Conservation (phyloP, 1,139 yeast species). For the Geotrichum restrictum region DNA sequence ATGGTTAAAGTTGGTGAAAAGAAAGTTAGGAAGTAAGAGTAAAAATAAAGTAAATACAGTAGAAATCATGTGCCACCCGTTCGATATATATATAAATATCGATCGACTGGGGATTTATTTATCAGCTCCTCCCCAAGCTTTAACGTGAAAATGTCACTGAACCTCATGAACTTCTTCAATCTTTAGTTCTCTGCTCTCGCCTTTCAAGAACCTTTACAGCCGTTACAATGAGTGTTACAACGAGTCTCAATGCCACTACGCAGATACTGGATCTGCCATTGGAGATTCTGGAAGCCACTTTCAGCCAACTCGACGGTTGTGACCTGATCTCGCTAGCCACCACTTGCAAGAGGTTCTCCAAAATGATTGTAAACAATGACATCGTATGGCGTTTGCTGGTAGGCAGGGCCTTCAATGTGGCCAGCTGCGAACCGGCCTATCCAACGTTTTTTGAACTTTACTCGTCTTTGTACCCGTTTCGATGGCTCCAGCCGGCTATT, state of each 20-base stretch:
- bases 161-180: too few relatives aligned
- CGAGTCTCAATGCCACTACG: background rate
- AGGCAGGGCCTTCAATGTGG: slow-evolving; percentile 14
- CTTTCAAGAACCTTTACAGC: too few relatives aligned
- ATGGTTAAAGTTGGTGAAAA: background rate
- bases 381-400: slow-evolving; percentile 27
- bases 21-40: background rate
- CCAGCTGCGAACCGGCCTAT: slow-evolving; percentile 25
- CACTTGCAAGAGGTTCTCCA: slow-evolving; percentile 25
- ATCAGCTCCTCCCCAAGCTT: too few relatives aligned
- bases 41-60: background rate
- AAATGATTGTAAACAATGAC: slow-evolving; percentile 23
- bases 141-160: background rate
- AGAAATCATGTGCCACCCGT: too few relatives aligned
- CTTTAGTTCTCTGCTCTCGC: too few relatives aligned
- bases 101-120: too few relatives aligned
- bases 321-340: slow-evolving; percentile 26
- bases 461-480: slow-evolving; percentile 16
- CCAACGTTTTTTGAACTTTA: slow-evolving; percentile 23
- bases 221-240: background rate
- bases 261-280: slow-evolving; percentile 26
- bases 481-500: slow-evolving; percentile 32
- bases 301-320: slow-evolving; percentile 24
- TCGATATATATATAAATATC: too few relatives aligned
- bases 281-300: slow-evolving; percentile 28